phyloP scores from a whole-genome alignment of 257 asterid species.

The Penstemon newberryi region DNA sequence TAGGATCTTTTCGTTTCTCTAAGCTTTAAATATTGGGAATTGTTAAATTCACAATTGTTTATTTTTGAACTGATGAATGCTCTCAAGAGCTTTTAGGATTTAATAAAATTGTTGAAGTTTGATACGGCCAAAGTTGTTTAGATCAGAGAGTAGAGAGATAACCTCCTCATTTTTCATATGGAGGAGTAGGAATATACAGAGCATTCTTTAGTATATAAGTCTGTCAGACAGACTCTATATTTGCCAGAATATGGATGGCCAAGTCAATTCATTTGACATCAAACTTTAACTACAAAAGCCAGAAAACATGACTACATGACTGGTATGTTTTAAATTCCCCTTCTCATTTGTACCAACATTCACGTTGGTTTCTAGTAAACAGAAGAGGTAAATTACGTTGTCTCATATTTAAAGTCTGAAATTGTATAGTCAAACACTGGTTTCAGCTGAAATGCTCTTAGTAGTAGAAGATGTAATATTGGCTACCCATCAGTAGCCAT shows the following conservation, averaged over 20 bases:
- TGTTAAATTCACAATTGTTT: background rate
- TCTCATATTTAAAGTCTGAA: background rate
- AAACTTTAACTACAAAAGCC: background rate
- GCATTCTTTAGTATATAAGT: background rate
- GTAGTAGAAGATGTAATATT: background rate
- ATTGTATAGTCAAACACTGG: background rate
- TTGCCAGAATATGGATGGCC: background rate
- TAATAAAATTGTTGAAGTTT: background rate
- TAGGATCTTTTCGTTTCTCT: too few species aligned
- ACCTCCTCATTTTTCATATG: background rate
- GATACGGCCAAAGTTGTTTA: background rate
- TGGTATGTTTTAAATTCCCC: background rate
- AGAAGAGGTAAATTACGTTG: background rate
- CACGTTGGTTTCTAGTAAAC: background rate
- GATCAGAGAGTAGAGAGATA: background rate
- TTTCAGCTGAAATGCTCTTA: background rate
- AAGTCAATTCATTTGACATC: background rate
- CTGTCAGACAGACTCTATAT: background rate
- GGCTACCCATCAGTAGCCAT: conserved; percentile 2
- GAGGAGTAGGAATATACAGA: background rate
- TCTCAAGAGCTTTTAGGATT: background rate
- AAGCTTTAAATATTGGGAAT: background rate
- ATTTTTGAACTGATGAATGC: background rate
- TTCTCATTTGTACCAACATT: background rate
- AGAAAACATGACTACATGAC: background rate